Percentiles rank a stretch among this genome's conserved stretches.
phyloP scores from a whole-genome alignment of 2,329 filamentous ascomycete species.

The Colletotrichum cuscutae region DNA sequence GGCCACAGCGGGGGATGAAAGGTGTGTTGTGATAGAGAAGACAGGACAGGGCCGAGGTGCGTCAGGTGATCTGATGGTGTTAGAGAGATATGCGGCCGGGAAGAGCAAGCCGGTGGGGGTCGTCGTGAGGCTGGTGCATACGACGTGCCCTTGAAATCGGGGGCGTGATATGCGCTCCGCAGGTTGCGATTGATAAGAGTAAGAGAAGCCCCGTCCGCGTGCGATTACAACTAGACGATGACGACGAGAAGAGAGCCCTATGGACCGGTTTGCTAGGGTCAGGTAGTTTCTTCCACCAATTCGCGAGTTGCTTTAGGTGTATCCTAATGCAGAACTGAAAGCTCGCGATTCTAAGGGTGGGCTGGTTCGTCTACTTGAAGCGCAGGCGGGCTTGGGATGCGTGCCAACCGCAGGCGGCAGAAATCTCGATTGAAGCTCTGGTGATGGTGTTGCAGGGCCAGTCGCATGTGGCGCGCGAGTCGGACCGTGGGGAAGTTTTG shows the following conservation, averaged over 20 bases:
- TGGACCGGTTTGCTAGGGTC: conserved; percentile 11
- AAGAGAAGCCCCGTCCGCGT: conserved; percentile 1
- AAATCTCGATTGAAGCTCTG: conserved; percentile 33
- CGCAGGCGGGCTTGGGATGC: conserved; percentile 22
- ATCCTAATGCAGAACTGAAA: conserved; percentile 17
- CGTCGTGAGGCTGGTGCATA: conserved; percentile 33
- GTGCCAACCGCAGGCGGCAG: conserved; percentile 18
- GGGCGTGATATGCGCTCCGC: conserved; percentile 19
- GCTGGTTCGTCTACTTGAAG: conserved; percentile 20
- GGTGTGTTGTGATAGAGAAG: conserved; percentile 25
- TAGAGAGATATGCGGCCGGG: conserved; percentile 22
- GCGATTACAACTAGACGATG: conserved; percentile 1
- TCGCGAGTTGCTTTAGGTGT: conserved; percentile 13
- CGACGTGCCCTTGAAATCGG: conserved; percentile 13
- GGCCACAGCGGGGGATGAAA: conserved; percentile 18
- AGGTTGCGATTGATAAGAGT: conserved; percentile 22
- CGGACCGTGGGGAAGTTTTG: conserved; percentile 17
- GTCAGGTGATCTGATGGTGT: conserved; percentile 33
- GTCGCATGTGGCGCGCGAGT: conserved; percentile 13
- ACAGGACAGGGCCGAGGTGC: conserved; percentile 14
- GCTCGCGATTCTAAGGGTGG: conserved; percentile 20
- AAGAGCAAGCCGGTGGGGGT: conserved; percentile 32
- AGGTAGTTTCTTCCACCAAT: conserved; percentile 34
- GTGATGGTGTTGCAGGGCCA: conserved; percentile 12
- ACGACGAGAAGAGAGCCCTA: conserved; percentile 16